Conservation (phyloP, 805 yeast species). For the Wickerhamomyces xylosicus region DNA sequence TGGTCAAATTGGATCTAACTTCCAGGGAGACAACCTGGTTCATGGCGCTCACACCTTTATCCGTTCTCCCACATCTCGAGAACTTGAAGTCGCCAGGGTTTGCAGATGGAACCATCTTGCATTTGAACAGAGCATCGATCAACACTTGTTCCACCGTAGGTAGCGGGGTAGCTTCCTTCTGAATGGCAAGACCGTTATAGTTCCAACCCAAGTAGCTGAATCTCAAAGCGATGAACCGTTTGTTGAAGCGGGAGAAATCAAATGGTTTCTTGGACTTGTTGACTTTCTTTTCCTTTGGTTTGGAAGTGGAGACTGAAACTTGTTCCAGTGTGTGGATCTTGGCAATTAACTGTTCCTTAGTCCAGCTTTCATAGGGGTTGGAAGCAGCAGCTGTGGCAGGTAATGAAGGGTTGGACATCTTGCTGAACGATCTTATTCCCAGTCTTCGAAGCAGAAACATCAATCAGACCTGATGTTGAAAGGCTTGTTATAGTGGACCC, state of each 20-base stretch:
- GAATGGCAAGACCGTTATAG: constrained; percentile 84
- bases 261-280: constrained; percentile 32
- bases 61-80: constrained; percentile 92
- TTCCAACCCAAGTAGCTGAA: constrained; percentile 94
- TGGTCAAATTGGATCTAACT: constrained; percentile 57
- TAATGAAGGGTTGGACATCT: too few relatives aligned
- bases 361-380: constrained; percentile 45
- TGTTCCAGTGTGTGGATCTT: constrained; percentile 47
- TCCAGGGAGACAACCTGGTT: constrained; percentile 81
- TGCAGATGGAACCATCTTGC: constrained; percentile 51
- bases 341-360: constrained; percentile 51
- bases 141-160: constrained; percentile 83
- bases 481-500: too few relatives aligned
- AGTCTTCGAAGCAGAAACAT: too few relatives aligned
- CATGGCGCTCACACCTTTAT: constrained; percentile 94
- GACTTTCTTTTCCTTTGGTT: not conserved
- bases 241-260: constrained; percentile 53
- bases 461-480: too few relatives aligned
- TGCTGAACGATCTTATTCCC: too few relatives aligned
- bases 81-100: constrained; percentile 59
- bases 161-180: constrained; percentile 61
- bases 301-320: not conserved
- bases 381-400: too few relatives aligned
- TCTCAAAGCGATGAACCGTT: constrained; percentile 65
- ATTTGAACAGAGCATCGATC: constrained; percentile 57